A percentile compares a stretch with the other conserved stretches of the same genome.
phyloP scores from a whole-genome alignment of 345 rosid genomes.

The Litchi chinensis region DNA sequence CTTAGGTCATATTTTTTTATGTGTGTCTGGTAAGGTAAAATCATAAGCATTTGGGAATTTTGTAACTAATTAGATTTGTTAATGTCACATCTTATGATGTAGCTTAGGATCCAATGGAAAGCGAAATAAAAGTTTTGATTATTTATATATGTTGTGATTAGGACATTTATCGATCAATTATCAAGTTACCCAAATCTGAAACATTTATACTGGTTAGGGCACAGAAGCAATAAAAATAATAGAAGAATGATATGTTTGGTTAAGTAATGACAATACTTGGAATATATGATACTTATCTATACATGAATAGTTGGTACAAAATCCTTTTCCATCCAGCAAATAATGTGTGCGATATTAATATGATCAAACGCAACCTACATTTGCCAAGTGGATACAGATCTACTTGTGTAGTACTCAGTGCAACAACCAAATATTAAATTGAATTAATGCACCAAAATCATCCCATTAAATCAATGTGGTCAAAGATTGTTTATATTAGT shows the following conservation, averaged over 20 bases:
- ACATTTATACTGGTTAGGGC: background rate
- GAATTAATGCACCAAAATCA: too few relatives aligned
- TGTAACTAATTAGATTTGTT: too few relatives aligned
- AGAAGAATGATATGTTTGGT: background rate
- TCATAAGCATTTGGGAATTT: background rate
- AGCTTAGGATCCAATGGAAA: background rate
- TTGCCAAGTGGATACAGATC: background rate
- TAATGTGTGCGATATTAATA: background rate
- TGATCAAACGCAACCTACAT: background rate
- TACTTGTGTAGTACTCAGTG: background rate
- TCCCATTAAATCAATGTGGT: too few relatives aligned
- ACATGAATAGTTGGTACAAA: background rate
- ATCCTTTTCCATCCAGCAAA: slow-evolving; percentile 4
- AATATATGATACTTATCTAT: too few relatives aligned
- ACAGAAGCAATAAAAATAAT: background rate
- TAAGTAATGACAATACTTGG: background rate
- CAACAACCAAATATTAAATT: background rate
- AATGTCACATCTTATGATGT: background rate
- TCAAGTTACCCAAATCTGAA: background rate
- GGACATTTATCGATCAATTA: background rate
- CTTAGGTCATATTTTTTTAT: too few relatives aligned
- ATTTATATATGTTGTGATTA: background rate
- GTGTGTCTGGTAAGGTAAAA: too few relatives aligned
- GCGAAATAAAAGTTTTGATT: background rate
- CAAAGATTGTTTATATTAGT: too few relatives aligned